Percentiles rank a stretch among this genome's conserved stretches.
phyloP scores from a whole-genome alignment of 2,329 filamentous ascomycete genomes.

The Colletotrichum graminicola region DNA sequence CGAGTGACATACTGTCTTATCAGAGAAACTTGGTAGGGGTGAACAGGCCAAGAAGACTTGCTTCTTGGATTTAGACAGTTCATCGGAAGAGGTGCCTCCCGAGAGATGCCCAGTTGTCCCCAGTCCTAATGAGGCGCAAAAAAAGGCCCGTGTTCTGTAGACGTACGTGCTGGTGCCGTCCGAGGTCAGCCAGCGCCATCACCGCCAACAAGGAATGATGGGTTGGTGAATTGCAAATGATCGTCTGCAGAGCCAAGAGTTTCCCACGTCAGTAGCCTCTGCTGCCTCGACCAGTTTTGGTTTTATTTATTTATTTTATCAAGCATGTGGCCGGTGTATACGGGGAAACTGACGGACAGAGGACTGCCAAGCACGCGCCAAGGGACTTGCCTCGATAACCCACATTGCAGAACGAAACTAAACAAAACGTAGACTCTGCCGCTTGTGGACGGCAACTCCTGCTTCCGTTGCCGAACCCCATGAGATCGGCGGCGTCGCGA shows the following conservation, averaged over 20 bases:
- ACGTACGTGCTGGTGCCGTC: neutral
- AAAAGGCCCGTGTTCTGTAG: neutral
- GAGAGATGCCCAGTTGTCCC: constrained; percentile 13
- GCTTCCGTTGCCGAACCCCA: constrained; percentile 25
- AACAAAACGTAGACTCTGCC: constrained; percentile 14
- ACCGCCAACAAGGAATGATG: neutral
- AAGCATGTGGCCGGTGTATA: neutral
- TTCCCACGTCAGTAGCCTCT: neutral
- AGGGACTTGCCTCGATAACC: constrained; percentile 22
- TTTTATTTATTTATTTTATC: too few relatives aligned
- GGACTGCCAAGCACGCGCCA: constrained; percentile 17
- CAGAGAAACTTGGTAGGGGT: neutral
- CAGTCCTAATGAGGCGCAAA: neutral
- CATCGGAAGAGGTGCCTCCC: constrained; percentile 22
- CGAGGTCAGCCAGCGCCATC: neutral
- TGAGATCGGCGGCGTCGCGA: constrained; percentile 29
- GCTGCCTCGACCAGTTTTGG: too few relatives aligned
- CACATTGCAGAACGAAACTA: constrained; percentile 12
- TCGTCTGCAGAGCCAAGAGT: neutral
- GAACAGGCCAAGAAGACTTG: neutral
- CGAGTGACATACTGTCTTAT: constrained; percentile 7
- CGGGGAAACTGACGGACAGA: neutral
- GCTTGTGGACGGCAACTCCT: constrained; percentile 4
- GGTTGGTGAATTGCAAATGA: neutral
- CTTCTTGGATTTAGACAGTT: neutral